phyloP scores from a whole-genome alignment of 805 yeast genomes.

The Metschnikowia rubicola region DNA sequence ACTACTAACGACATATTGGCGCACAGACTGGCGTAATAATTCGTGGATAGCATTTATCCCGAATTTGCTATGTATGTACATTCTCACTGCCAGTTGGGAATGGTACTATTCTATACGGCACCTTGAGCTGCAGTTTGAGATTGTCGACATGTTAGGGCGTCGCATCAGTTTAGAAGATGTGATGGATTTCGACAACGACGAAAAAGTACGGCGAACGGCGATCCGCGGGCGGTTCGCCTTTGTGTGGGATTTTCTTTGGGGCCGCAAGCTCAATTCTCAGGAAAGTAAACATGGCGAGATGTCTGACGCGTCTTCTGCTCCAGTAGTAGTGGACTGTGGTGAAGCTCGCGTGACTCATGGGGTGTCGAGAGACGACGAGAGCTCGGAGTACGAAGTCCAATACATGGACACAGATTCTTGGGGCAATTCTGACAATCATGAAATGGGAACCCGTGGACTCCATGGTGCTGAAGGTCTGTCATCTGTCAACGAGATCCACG shows the following conservation, averaged over 20 bases:
- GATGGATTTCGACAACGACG: constrained; percentile 19
- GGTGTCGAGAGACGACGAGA: constrained; percentile 2
- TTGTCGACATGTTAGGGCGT: constrained; percentile 61
- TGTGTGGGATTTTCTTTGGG: constrained; percentile 1
- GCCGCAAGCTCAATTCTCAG: not conserved
- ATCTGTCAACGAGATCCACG: too few species aligned
- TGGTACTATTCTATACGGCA: constrained; percentile 56
- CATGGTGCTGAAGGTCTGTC: too few species aligned
- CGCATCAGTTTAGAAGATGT: constrained; percentile 47
- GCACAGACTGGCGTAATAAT: constrained; percentile 35
- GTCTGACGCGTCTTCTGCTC: not conserved
- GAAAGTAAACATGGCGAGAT: not conserved
- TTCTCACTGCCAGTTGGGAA: constrained; percentile 60
- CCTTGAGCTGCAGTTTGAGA: constrained; percentile 48
- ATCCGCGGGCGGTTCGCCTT: constrained; percentile 34
- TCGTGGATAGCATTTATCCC: constrained; percentile 49
- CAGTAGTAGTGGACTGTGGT: constrained; percentile 3
- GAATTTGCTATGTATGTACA: constrained; percentile 44
- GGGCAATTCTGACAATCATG: constrained; percentile 2
- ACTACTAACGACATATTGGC: constrained; percentile 26
- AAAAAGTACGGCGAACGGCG: constrained; percentile 22
- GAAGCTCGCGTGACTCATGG: too few species aligned
- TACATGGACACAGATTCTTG: constrained; percentile 27
- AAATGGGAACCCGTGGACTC: too few species aligned
- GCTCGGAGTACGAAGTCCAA: constrained; percentile 23